phyloP scores from a whole-genome alignment of 345 rosid genomes.

The Brassica nigra region DNA sequence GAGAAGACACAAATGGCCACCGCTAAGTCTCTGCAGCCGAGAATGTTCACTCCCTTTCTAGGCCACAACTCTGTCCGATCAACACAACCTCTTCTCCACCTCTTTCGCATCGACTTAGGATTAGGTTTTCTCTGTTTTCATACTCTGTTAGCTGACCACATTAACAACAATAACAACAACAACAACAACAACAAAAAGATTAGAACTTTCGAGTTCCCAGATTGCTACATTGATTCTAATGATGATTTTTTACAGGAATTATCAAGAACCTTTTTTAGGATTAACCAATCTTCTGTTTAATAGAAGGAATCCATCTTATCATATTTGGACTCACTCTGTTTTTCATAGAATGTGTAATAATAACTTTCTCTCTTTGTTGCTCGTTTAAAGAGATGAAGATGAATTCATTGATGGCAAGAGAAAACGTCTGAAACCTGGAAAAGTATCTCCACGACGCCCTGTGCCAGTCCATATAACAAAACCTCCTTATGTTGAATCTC shows the following conservation, averaged over 20 bases:
- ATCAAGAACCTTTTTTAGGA: constrained; percentile 64
- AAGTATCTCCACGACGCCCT: constrained; percentile 66
- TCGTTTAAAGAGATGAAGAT: constrained; percentile 48
- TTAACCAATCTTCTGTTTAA: constrained; percentile 68
- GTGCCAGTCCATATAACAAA: constrained; percentile 68
- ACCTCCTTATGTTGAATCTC: constrained; percentile 71
- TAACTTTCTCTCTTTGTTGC: not conserved
- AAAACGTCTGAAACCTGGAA: constrained; percentile 67
- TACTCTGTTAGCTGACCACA: not conserved
- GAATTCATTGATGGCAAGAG: constrained; percentile 51
- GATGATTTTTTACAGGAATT: constrained; percentile 48
- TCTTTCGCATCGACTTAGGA: constrained; percentile 60
- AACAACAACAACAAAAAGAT: not conserved
- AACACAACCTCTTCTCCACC: constrained; percentile 51
- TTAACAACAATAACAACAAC: not conserved
- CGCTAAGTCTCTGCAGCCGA: constrained; percentile 60
- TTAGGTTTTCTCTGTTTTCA: not conserved
- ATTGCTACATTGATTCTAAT: constrained; percentile 1
- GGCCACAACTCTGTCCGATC: constrained; percentile 54
- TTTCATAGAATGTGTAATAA: not conserved
- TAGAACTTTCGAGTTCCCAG: constrained; percentile 11
- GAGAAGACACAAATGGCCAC: constrained; percentile 52
- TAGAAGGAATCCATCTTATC: constrained; percentile 52
- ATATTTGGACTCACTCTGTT: not conserved
- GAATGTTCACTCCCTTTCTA: constrained; percentile 60